Conservation (phyloP, 2,329 filamentous ascomycete species). For the Aureobasidium leucospermi region DNA sequence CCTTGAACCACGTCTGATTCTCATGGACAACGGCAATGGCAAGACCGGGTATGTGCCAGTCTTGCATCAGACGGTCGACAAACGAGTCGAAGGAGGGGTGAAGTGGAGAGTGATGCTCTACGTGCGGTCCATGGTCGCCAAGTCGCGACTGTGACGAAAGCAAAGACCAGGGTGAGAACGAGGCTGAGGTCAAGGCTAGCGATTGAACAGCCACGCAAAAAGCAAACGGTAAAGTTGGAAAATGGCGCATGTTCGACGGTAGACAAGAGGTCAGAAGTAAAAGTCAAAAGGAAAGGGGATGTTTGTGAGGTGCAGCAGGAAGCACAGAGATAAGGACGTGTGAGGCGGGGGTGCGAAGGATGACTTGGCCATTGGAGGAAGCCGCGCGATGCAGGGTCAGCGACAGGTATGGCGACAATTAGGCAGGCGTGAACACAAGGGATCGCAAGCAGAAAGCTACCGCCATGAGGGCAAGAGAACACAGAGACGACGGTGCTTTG, state of each 20-base stretch:
- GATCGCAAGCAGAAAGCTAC: too few species aligned
- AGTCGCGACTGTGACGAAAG: background rate
- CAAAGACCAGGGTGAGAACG: background rate
- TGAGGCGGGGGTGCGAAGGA: background rate
- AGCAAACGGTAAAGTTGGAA: background rate
- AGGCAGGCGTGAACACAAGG: too few species aligned
- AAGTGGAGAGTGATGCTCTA: background rate
- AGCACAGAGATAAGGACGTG: background rate
- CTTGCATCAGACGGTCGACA: conserved; percentile 15
- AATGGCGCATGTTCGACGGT: background rate
- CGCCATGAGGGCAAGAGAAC: too few species aligned
- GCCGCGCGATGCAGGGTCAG: background rate
- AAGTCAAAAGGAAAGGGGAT: background rate
- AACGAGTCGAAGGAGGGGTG: conserved; percentile 15
- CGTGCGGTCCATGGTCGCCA: background rate
- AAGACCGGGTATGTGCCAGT: conserved; percentile 20
- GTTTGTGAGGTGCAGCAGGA: background rate
- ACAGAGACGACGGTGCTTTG: background rate
- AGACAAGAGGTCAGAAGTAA: background rate
- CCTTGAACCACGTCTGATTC: conserved; percentile 18
- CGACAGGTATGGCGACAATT: too few species aligned
- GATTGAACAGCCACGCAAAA: background rate
- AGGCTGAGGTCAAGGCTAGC: background rate
- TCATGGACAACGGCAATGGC: conserved; percentile 17
- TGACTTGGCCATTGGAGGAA: background rate